Percentiles rank a stretch among this genome's conserved stretches.
Evolutionary conservation across 768 basidiomycete genomes (phyloP).

Genomic region (Mycena sanguinolenta): DNA sequence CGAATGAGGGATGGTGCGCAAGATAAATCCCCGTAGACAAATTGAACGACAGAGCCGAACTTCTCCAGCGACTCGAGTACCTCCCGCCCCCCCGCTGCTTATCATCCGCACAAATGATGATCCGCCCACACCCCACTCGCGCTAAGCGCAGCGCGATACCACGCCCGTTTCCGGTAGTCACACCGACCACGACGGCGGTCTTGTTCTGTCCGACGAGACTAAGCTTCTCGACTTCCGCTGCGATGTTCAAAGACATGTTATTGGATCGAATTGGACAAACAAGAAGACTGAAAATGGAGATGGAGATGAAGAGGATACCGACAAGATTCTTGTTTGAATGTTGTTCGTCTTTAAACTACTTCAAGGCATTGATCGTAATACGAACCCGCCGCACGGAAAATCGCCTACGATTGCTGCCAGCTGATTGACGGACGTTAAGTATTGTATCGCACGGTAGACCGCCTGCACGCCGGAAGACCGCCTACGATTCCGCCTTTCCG

Average conservation of each 20-base stretch:
- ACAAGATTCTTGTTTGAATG: too few relatives aligned
- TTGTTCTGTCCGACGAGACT: slow-evolving; percentile 14
- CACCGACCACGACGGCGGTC: slow-evolving; percentile 15
- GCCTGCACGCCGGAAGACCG: too few relatives aligned
- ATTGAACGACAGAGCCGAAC: slow-evolving; percentile 3
- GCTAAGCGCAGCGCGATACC: slow-evolving; percentile 6
- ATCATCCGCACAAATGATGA: slow-evolving; percentile 1
- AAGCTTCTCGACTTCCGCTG: background rate
- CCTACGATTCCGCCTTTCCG: too few relatives aligned
- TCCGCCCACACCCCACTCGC: slow-evolving; percentile 4
- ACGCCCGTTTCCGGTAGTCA: background rate
- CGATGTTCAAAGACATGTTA: slow-evolving; percentile 13
- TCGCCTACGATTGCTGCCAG: too few relatives aligned
- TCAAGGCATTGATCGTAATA: too few relatives aligned
- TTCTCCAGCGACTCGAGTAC: background rate
- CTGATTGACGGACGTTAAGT: too few relatives aligned
- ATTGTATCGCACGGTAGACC: too few relatives aligned
- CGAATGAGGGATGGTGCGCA: background rate
- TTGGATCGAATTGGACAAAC: too few relatives aligned
- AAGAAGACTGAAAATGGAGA: too few relatives aligned
- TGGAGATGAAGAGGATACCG: too few relatives aligned
- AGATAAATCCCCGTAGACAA: slow-evolving; percentile 8
- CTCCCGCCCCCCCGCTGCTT: background rate
- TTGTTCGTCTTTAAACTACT: too few relatives aligned
- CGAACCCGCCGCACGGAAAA: too few relatives aligned